Conservation (phyloP, 805 yeast genomes). For the Kodamaea neixiangensis region DNA sequence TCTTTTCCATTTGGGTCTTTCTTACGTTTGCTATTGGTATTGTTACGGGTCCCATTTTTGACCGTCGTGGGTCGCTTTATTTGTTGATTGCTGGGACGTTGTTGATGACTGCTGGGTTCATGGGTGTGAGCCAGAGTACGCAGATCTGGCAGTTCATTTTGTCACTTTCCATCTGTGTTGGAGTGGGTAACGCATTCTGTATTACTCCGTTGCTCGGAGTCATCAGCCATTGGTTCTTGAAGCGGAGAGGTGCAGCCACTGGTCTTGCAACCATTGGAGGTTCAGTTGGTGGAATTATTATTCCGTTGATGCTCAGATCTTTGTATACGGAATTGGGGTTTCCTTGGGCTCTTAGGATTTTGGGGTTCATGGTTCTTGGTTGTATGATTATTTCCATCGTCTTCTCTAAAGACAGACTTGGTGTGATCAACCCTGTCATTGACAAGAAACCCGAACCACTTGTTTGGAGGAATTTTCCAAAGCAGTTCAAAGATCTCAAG, state of each 20-base stretch:
- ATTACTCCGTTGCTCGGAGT: slow-evolving; percentile 25
- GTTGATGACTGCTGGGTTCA: slow-evolving; percentile 20
- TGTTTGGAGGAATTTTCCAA: slow-evolving; percentile 25
- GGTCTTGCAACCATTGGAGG: slow-evolving; percentile 50
- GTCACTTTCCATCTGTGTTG: slow-evolving; percentile 22
- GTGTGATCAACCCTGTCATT: background rate
- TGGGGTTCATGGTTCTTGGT: slow-evolving; percentile 20
- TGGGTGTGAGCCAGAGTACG: slow-evolving; percentile 20
- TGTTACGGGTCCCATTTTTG: slow-evolving; percentile 24
- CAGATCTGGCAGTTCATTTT: slow-evolving; percentile 23
- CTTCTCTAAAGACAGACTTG: slow-evolving; percentile 19
- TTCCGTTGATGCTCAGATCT: slow-evolving; percentile 54
- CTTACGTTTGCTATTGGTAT: slow-evolving; percentile 30
- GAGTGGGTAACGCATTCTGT: slow-evolving; percentile 23
- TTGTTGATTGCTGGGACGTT: slow-evolving; percentile 18
- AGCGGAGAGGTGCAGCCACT: slow-evolving; percentile 22
- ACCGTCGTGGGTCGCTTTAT: slow-evolving; percentile 18
- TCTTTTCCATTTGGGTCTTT: slow-evolving; percentile 38
- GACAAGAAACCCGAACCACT: slow-evolving; percentile 2
- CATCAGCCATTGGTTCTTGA: slow-evolving; percentile 24
- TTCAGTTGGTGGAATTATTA: slow-evolving; percentile 63
- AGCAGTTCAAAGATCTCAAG: slow-evolving; percentile 37
- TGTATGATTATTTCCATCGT: slow-evolving; percentile 16
- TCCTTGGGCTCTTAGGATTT: slow-evolving; percentile 52
- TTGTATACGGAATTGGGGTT: slow-evolving; percentile 53